Conservation (phyloP, 164 flowering plant species). For the Dillenia suffruticosa region DNA sequence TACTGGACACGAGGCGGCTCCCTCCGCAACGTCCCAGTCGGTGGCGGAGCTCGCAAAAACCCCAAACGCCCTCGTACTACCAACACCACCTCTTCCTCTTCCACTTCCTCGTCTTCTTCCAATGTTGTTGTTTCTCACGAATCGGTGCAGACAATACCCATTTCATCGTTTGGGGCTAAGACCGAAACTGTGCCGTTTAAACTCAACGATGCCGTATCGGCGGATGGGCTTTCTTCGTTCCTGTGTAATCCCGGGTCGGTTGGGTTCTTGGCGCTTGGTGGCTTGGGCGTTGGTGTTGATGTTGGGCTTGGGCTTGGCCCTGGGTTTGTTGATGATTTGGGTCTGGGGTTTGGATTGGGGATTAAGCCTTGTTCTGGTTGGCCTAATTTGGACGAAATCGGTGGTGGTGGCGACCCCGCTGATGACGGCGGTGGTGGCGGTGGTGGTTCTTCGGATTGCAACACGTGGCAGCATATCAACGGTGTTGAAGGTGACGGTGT, state of each 20-base stretch:
- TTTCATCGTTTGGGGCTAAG: background rate
- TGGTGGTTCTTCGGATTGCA: conserved; percentile 10
- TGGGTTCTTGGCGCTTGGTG: conserved; percentile 30
- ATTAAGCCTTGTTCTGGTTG: conserved; percentile 10
- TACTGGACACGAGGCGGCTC: conserved; percentile 75
- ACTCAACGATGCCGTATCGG: conserved; percentile 1
- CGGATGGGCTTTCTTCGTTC: conserved; percentile 22
- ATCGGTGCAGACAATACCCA: too few relatives aligned
- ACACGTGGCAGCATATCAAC: conserved; percentile 23
- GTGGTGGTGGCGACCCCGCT: conserved; percentile 6
- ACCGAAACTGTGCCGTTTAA: background rate
- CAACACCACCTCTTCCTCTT: conserved; percentile 8
- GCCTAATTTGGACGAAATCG: background rate
- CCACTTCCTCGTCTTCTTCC: background rate
- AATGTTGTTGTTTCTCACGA: too few relatives aligned
- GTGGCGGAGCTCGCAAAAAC: conserved; percentile 52
- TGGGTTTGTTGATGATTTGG: conserved; percentile 23
- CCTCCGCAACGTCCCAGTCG: conserved; percentile 64
- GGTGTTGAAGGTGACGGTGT: conserved; percentile 13
- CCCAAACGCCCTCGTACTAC: conserved; percentile 36
- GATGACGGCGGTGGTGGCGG: conserved; percentile 7
- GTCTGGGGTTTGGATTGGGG: conserved; percentile 16
- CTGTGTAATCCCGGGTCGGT: conserved; percentile 19
- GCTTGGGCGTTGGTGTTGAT: conserved; percentile 3
- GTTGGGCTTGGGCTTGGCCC: conserved; percentile 20